Percentiles rank a stretch among this genome's conserved stretches.
Conservation (phyloP, 257 asterid genomes). For the Solanum chiquidenum region DNA sequence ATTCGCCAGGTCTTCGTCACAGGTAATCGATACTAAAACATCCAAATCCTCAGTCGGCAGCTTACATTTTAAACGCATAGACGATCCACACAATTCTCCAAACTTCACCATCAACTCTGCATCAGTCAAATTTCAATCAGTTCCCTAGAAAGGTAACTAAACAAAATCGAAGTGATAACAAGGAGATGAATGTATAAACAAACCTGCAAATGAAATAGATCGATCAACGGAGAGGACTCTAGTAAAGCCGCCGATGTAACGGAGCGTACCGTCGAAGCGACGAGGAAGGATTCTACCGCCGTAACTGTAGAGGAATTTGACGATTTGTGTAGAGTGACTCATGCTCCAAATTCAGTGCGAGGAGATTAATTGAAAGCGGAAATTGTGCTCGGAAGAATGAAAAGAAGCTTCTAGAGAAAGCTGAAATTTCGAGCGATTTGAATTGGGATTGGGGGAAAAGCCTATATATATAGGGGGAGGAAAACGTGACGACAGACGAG, state of each 20-base stretch:
- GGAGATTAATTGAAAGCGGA: neutral
- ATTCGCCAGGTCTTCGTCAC: constrained; percentile 57
- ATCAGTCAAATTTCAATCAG: neutral
- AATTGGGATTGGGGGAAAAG: neutral
- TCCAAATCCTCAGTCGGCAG: constrained; percentile 75
- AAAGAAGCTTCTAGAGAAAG: neutral
- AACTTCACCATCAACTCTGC: constrained; percentile 70
- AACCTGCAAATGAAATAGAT: constrained; percentile 18
- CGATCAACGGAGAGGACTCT: constrained; percentile 65
- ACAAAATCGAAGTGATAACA: neutral
- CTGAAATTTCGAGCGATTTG: neutral
- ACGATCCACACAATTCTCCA: constrained; percentile 56
- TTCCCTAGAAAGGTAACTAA: neutral
- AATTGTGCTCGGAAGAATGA: neutral
- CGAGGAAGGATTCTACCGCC: constrained; percentile 70
- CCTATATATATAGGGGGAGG: neutral
- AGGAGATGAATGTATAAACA: neutral
- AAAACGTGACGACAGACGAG: neutral
- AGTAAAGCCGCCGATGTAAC: constrained; percentile 67
- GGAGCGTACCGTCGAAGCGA: constrained; percentile 56
- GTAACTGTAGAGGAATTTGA: constrained; percentile 82
- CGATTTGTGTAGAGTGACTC: constrained; percentile 11
- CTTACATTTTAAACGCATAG: constrained; percentile 60
- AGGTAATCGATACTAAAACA: constrained; percentile 50
- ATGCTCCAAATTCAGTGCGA: constrained; percentile 6